These are phyloP conservation scores for Pholiota conissans DNA, from an alignment of 768 basidiomycete species.

Conservation along the genomic window DNA sequence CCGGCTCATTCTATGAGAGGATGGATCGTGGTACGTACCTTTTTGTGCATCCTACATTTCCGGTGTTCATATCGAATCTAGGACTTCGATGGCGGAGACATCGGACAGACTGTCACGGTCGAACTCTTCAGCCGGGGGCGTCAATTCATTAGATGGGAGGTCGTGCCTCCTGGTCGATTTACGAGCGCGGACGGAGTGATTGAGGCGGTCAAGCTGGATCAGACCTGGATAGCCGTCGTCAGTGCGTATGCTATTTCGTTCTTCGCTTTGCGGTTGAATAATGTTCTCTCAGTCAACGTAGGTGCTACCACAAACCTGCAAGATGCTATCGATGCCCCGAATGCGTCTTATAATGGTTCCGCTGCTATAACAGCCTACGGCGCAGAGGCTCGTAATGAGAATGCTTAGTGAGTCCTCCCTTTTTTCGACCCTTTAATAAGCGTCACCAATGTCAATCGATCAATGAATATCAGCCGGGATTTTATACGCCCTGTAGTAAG, in stretches of 20 bases:
- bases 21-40: constrained; percentile 30
- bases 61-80: constrained; percentile 17
- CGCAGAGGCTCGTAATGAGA: constrained; percentile 59
- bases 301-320: constrained; percentile 37
- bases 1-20: constrained; percentile 44
- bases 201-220: constrained; percentile 44
- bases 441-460: constrained; percentile 2
- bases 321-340: constrained; percentile 33
- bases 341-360: constrained; percentile 46
- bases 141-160: constrained; percentile 39
- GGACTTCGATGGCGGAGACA: constrained; percentile 60
- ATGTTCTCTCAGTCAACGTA: constrained; percentile 35
- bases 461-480: constrained; percentile 22
- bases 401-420: constrained; percentile 51
- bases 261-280: not conserved
- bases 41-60: not conserved
- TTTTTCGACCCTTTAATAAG: not conserved
- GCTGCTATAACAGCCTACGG: constrained; percentile 48
- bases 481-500: constrained; percentile 34
- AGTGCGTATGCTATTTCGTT: constrained; percentile 33
- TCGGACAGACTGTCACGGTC: constrained; percentile 47
- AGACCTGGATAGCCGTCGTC: constrained; percentile 50
- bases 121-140: constrained; percentile 19
- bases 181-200: constrained; percentile 38
- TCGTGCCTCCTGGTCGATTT: constrained; percentile 38